These are phyloP conservation scores for Amylocarpus encephaloides DNA, from an alignment of 2,329 filamentous ascomycete genomes.

Conservation along the genomic window DNA sequence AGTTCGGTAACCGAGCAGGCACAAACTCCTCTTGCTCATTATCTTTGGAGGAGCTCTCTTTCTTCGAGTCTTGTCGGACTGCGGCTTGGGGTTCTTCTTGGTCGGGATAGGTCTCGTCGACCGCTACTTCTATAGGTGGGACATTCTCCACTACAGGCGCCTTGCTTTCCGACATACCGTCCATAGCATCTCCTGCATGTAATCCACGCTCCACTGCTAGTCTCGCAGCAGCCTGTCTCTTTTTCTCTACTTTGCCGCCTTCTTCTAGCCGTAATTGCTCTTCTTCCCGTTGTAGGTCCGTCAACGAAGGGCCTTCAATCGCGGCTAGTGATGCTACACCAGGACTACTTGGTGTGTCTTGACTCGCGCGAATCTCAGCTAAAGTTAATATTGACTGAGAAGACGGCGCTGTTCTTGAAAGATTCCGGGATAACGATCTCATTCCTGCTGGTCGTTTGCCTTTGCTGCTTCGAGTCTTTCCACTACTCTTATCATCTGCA, in stretches of 20 bases:
- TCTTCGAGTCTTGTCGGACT: background rate
- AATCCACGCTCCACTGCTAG: conserved; percentile 47
- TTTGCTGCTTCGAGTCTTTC: conserved; percentile 54
- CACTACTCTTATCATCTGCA: conserved; percentile 65
- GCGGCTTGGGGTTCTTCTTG: conserved; percentile 6
- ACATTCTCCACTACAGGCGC: conserved; percentile 23
- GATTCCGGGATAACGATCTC: conserved; percentile 52
- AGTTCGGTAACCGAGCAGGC: conserved; percentile 55
- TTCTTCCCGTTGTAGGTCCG: conserved; percentile 49
- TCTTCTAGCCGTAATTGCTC: conserved; percentile 41
- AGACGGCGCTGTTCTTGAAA: conserved; percentile 40
- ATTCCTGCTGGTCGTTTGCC: conserved; percentile 42
- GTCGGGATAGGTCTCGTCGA: conserved; percentile 4
- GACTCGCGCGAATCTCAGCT: conserved; percentile 15
- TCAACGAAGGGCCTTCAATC: conserved; percentile 40
- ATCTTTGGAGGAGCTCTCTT: conserved; percentile 15
- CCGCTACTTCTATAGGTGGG: conserved; percentile 16
- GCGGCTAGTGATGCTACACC: conserved; percentile 32
- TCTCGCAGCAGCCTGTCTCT: conserved; percentile 45
- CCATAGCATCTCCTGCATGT: conserved; percentile 29
- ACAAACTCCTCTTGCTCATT: conserved; percentile 40
- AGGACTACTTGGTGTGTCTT: conserved; percentile 29
- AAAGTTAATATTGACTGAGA: conserved; percentile 23
- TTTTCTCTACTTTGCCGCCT: conserved; percentile 46
- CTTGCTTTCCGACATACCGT: conserved; percentile 22